Percentiles rank a stretch among this genome's conserved stretches.
These are phyloP conservation scores for Vaccinium corymbosum DNA, from an alignment of 148 eudicot genomes.

Conservation along the genomic window DNA sequence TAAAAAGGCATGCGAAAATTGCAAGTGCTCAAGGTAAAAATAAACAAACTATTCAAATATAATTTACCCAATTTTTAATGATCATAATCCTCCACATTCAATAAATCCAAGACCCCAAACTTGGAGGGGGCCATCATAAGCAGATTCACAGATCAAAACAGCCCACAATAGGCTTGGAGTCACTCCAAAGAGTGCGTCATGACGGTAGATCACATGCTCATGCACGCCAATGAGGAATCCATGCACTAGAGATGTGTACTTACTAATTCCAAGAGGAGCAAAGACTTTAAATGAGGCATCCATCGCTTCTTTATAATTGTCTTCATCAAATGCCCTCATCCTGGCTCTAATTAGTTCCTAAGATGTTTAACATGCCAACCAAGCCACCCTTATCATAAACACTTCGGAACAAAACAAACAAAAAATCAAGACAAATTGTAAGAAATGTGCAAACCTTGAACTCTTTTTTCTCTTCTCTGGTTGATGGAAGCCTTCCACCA, in stretches of 20 bases:
- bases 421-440: background rate
- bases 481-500: conserved; percentile 68
- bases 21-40: background rate
- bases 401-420: background rate
- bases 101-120: conserved; percentile 5
- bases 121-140: background rate
- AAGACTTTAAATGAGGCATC: conserved; percentile 91
- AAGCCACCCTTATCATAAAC: conserved; percentile 17
- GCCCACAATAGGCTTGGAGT: background rate
- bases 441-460: conserved; percentile 62
- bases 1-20: background rate
- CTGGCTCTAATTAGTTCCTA: conserved; percentile 77
- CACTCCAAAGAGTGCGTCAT: background rate
- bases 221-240: background rate
- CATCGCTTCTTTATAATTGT: conserved; percentile 89
- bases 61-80: background rate
- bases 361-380: conserved; percentile 23
- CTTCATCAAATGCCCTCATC: conserved; percentile 80
- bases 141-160: background rate
- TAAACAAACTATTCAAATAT: background rate
- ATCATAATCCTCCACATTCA: background rate
- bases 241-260: conserved; percentile 28
- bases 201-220: conserved; percentile 1
- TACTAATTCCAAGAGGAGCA: conserved; percentile 82
- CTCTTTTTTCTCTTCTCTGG: conserved; percentile 83